Evolutionary conservation across 2,329 filamentous ascomycete species (phyloP), one percentile per base, ranked within the genome.

Genomic region (Claviceps sp.): DNA sequence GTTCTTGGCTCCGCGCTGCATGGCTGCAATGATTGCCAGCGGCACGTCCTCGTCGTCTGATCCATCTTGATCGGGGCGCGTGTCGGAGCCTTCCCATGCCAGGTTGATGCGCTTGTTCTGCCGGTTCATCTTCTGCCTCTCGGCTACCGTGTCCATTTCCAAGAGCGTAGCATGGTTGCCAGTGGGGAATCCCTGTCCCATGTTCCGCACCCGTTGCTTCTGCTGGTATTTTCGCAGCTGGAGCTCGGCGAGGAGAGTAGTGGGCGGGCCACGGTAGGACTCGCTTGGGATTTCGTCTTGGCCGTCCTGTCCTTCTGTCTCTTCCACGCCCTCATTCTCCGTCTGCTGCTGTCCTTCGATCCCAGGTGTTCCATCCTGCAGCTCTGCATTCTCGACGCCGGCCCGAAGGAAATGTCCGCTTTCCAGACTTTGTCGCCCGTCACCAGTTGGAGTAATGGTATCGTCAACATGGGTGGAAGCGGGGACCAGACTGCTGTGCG

Each of bases 111-210:
- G 86, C 61, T 86, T 86, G 52, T 78, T 77, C 60, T 84, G 78
- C 39, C 91, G 80, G 29, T 85, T 77, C 57, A 83, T 82, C 58
- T 83, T 83, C 64, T 95, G 86, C 23, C 89, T 78, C 66, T 96
- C 86, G 22, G 88, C 87, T 29, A 96, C 88, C 0, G 88, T 86
- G 62, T 98, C 91, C 58, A 97, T 78, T 63, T 98, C 82, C 1
- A 98, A 74, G 4, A 98, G 75, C 0, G 93, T 98, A 14, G 87
- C 87, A 57, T 93, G 88, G 76, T 95, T 83, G n/a, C 88, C 90
- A 51, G 85, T 82, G 20, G 85, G 83, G 58, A 74, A 74, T 2
- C 69, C 68, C 45, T 76, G 79, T 36, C 78, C 74, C 22, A 83
- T 76, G 22, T 82, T 79, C 52, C 66, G 64, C 34, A 84, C 93